Conservation (phyloP, 169 alveolate species). For the Cardiosporidium cionae region DNA sequence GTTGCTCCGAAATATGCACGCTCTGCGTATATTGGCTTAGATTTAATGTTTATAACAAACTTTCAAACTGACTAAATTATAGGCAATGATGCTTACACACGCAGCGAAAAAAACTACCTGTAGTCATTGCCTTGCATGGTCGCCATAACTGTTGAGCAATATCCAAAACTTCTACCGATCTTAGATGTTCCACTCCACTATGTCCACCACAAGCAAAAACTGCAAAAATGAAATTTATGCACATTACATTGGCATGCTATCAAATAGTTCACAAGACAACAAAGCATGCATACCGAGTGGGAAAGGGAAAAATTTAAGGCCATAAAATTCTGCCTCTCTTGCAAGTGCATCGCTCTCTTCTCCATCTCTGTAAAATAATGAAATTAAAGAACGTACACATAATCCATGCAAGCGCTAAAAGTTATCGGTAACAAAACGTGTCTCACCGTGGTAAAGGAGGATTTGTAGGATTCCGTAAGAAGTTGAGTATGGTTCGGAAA, state of each 20-base stretch:
- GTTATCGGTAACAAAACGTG: background rate
- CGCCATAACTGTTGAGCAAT: conserved; percentile 73
- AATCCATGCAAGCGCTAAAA: background rate
- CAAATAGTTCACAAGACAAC: background rate
- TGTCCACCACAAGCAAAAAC: conserved; percentile 69
- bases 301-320: conserved; percentile 66
- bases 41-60: background rate
- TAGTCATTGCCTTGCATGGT: conserved; percentile 65
- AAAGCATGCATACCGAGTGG: conserved; percentile 53
- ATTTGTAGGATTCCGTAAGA: conserved; percentile 40
- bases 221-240: conserved; percentile 3
- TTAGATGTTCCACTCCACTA: conserved; percentile 61
- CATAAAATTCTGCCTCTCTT: conserved; percentile 66
- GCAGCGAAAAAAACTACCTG: background rate
- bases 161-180: conserved; percentile 65
- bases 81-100: background rate
- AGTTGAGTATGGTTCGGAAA: conserved; percentile 64
- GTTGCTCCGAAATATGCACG: conserved; percentile 34
- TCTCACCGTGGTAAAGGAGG: conserved; percentile 24
- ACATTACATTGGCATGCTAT: background rate
- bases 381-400: background rate
- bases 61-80: background rate
- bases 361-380: conserved; percentile 37
- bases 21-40: conserved; percentile 36
- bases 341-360: conserved; percentile 60